Evolutionary conservation across 345 rosid species (phyloP).

Genomic region (Toxicodendron radicans): DNA sequence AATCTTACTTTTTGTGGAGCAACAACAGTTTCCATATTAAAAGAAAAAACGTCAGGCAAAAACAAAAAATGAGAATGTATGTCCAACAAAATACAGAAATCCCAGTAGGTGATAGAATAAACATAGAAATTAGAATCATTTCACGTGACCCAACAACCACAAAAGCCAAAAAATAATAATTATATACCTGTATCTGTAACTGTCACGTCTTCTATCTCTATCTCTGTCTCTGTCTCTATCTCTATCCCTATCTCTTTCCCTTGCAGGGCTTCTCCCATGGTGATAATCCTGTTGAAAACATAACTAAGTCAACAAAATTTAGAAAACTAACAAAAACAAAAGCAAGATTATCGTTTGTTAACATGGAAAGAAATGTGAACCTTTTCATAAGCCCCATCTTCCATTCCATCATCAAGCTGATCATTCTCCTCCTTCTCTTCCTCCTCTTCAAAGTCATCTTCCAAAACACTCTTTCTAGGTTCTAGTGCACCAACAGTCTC

Average conservation of each 20-base stretch:
- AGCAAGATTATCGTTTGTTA: not conserved
- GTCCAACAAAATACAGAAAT: not conserved
- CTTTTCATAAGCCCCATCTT: slow-evolving; percentile 57
- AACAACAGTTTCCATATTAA: not conserved
- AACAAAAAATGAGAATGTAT: not conserved
- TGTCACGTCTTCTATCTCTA: slow-evolving; percentile 69
- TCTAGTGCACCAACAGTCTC: slow-evolving; percentile 72
- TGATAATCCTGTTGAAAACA: slow-evolving; percentile 54
- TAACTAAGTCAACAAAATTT: slow-evolving; percentile 8
- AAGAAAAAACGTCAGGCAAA: not conserved
- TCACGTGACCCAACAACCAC: not conserved
- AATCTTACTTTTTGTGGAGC: not conserved
- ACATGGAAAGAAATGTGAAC: slow-evolving; percentile 29
- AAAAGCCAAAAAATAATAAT: not conserved
- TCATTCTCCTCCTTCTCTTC: slow-evolving; percentile 92
- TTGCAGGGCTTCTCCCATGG: slow-evolving; percentile 73
- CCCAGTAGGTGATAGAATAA: not conserved
- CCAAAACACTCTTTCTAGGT: slow-evolving; percentile 84
- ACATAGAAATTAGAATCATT: not conserved
- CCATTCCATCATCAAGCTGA: slow-evolving; percentile 52
- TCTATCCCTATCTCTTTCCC: slow-evolving; percentile 84
- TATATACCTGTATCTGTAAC: slow-evolving; percentile 70
- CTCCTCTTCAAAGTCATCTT: slow-evolving; percentile 96
- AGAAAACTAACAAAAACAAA: not conserved
- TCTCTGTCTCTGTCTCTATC: slow-evolving; percentile 65